These are phyloP conservation scores for Trypanosoma caninum DNA, from an alignment of 208 protist species.

Conservation along the genomic window DNA sequence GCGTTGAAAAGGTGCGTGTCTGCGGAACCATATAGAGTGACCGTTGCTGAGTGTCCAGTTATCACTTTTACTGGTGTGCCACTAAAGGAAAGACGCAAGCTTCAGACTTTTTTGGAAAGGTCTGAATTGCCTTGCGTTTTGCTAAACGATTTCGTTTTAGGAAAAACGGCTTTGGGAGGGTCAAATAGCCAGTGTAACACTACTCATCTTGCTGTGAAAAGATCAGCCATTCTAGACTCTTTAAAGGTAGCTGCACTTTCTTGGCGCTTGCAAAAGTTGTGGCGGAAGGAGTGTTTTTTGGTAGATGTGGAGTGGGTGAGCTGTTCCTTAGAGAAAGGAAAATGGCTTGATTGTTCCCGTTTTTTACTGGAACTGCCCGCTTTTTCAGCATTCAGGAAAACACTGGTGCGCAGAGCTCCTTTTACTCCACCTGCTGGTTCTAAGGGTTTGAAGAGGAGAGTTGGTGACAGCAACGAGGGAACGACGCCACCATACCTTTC, in stretches of 20 bases:
- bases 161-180: not conserved
- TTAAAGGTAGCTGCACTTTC: constrained; percentile 37
- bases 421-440: too few species aligned
- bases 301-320: constrained; percentile 54
- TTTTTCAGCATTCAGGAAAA: constrained; percentile 20
- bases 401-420: too few species aligned
- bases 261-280: constrained; percentile 7
- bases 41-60: constrained; percentile 31
- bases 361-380: constrained; percentile 38
- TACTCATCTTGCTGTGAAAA: constrained; percentile 48
- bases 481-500: constrained; percentile 5
- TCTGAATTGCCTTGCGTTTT: constrained; percentile 30
- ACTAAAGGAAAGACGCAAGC: constrained; percentile 23
- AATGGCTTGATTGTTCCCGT: constrained; percentile 47
- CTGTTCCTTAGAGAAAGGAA: constrained; percentile 31
- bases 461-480: not conserved
- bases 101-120: constrained; percentile 25
- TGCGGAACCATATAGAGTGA: constrained; percentile 35
- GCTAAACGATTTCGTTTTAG: constrained; percentile 42
- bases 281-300: constrained; percentile 32
- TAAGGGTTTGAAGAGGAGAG: too few species aligned
- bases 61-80: constrained; percentile 50
- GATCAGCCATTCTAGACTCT: constrained; percentile 5
- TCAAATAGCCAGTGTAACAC: constrained; percentile 20
- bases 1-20: constrained; percentile 30